Percentiles rank a stretch among this genome's conserved stretches.
Evolutionary conservation across 306 rosid genomes (phyloP).

Genomic region (Leucaena leucocephala): DNA sequence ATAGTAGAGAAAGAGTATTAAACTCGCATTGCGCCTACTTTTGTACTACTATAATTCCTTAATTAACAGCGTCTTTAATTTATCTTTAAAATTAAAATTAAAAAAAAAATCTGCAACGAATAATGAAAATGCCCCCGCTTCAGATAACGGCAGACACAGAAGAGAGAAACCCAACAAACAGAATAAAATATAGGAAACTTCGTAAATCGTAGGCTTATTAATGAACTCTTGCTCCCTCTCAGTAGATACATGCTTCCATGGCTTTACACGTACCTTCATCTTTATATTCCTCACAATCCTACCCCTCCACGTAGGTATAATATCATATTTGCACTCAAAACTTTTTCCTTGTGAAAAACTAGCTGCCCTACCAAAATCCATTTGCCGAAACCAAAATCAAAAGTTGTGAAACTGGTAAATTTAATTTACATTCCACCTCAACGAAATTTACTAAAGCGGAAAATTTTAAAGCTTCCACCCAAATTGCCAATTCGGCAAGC

Average conservation of each 20-base stretch:
- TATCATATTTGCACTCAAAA: not conserved
- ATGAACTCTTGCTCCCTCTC: conserved; percentile 12
- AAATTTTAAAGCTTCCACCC: conserved; percentile 1
- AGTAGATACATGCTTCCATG: conserved; percentile 20
- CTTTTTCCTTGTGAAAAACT: not conserved
- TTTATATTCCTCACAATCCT: not conserved
- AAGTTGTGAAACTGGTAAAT: conserved; percentile 22
- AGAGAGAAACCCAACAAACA: not conserved
- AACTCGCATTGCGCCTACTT: too few species aligned
- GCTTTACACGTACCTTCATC: conserved; percentile 40
- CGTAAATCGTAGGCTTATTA: not conserved
- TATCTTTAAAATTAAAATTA: too few species aligned
- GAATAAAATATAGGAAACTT: not conserved
- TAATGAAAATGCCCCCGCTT: not conserved
- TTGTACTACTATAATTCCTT: too few species aligned
- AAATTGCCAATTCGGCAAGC: not conserved
- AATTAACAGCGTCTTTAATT: too few species aligned
- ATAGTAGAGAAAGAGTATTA: too few species aligned
- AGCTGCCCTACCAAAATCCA: not conserved
- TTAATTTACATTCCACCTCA: conserved; percentile 56
- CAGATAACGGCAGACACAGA: not conserved
- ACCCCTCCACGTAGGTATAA: conserved; percentile 34
- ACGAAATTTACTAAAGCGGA: conserved; percentile 41
- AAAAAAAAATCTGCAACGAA: not conserved
- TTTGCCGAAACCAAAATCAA: not conserved